Base-by-base conservation (phyloP, 2,329 filamentous ascomycete genomes). In the Trematosphaeria pertusa region DNA sequence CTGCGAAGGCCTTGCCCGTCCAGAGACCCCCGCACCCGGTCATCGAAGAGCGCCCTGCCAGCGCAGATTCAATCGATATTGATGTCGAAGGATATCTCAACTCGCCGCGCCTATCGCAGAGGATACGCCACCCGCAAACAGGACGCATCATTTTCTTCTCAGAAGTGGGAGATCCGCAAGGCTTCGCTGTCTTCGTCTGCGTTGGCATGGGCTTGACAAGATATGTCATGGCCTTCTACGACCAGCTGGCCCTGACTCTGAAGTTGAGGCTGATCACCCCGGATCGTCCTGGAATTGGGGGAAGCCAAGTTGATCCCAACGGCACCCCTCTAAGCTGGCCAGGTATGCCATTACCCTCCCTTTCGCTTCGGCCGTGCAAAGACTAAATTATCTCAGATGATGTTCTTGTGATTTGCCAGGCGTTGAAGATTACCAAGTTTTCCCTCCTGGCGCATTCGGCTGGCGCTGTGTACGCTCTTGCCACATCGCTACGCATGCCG, bases 131-230 rank as follows among this genome's bases (percentile, higher is more conserved):
- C 71, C 91, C 91, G 1, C 87, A 89, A 48, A 95, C 89, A 0
- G 91, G 92, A 1, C 85, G 94, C 12, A 80, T 88, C 3, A 97
- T 99, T 57, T 95, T 91, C 0, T 99, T 97, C 65, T 97, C 93
- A 0, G 94, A 99, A 70, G 94, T 99, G 2, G 94, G 94, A 11
- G 92, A 97, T 69, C 86, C 92, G 0, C 85, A 93, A 33, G 94
- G 94, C 1, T 93, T 88, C 57, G 93, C 91, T 2, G 90, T 99
- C 2, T 92, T 99, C 59, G 95, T 94, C 68, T 99, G 94, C 64
- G 91, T 99, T 2, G 94, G 94, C 15, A 99, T 99, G 94, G 94
- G 94, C 0, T 74, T 99, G 62, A 99, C 94, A 9, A 84, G 94
- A 72, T 99, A 94, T 68, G 89, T 99, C 49, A 97, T 91, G 50